Base-by-base conservation (phyloP, 768 basidiomycete genomes). In the Termitomyces sp. region DNA sequence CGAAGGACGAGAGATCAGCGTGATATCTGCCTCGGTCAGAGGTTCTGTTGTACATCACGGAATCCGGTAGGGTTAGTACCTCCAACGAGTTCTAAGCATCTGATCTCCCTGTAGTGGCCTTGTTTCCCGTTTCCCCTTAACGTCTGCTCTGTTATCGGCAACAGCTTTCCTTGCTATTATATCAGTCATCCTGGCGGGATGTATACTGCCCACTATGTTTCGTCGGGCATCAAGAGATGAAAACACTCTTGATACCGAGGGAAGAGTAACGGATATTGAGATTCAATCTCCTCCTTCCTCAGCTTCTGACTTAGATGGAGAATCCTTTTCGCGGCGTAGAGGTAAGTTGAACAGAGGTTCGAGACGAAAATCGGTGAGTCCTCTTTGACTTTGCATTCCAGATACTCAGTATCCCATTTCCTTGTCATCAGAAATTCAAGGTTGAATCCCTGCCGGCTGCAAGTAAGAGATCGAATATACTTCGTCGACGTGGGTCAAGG, bases 1-100 rank as follows among this genome's bases (percentile, higher is more conserved):
- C 2, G 75, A 87, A 71, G 88, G 84, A 16, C 84, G 87, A 55
- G 92, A 94, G 69, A 66, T 94, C 4, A 87, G 81, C 62, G 82
- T 94, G 9, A 67, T 80, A 33, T 77, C 82, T 23, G 87, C 89
- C 23, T 79, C 76, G 40, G 64, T 94, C 46, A 77, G 74, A 57
- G 91, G 91, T 9, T 72, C 74, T 20, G 81, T 89, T 33, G 79
- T 82, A 40, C 87, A 84, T 61, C 81, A 79, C 61, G 91, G 92
- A 38, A 71, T 93, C 46, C 82, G 88, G 92, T 90, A 67, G 60
- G 30, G 33, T 48, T 20, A n/a, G 40, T 52, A 57, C 20, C 30
- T 48, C n/a, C 40, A 32, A 46, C 48, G 38, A 28, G 9, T 41
- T 50, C 14, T 47, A 55, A 47, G 43, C 26, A n/a, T 48, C 35